Percentiles rank a stretch among this genome's conserved stretches.
Conservation (phyloP, 108 stramenopile genomes). For the Nitzschia inconspicua region DNA sequence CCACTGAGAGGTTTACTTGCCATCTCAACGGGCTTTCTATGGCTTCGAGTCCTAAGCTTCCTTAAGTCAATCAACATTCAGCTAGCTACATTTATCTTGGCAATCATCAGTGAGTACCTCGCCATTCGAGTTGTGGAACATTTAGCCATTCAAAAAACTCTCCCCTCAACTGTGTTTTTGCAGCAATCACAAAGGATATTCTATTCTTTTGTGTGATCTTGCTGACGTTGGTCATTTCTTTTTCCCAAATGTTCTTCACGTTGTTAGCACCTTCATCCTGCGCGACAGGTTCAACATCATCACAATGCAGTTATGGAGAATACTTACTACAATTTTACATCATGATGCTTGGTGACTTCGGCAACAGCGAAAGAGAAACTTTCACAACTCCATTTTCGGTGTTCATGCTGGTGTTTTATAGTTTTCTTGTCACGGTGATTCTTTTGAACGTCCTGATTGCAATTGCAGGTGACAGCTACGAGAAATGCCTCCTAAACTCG, state of each 20-base stretch:
- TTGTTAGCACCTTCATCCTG: conserved; percentile 41
- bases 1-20: conserved; percentile 38
- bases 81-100: conserved; percentile 57
- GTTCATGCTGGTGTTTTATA: conserved; percentile 35
- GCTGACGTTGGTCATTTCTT: conserved; percentile 40
- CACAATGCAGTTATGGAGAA: conserved; percentile 43
- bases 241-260: conserved; percentile 63
- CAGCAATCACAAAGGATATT: conserved; percentile 62
- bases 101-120: no score
- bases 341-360: conserved; percentile 51
- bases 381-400: conserved; percentile 39
- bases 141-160: not conserved
- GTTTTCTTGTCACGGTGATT: conserved; percentile 51
- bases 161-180: no score
- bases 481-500: conserved; percentile 46
- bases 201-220: conserved; percentile 61
- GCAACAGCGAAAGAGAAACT: conserved; percentile 30
- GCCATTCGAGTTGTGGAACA: not conserved
- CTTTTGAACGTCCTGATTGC: conserved; percentile 72
- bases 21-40: conserved; percentile 51
- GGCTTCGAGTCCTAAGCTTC: conserved; percentile 49
- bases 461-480: conserved; percentile 71
- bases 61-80: conserved; percentile 57
- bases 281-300: conserved; percentile 4
- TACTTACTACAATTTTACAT: conserved; percentile 50